A percentile compares a stretch with the other conserved stretches of the same genome.
Conservation (phyloP, 441 rosid species). For the Populus trichocarpa region DNA sequence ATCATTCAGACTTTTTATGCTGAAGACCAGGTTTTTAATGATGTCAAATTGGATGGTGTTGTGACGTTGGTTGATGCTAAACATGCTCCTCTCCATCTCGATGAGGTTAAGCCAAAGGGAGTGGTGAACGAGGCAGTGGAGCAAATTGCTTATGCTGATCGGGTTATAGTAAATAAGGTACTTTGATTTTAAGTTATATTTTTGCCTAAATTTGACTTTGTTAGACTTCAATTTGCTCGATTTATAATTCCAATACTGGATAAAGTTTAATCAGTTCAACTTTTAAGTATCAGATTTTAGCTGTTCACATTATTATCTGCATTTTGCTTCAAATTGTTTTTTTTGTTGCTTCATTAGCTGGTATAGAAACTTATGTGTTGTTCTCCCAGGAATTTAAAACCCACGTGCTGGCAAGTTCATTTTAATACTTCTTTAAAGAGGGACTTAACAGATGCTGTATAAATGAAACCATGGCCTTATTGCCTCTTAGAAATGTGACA, state of each 20-base stretch:
- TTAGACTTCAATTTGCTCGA: neutral
- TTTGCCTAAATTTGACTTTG: neutral
- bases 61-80: slow-evolving; percentile 96
- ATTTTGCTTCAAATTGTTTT: neutral
- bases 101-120: slow-evolving; percentile 86
- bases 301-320: neutral
- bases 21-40: slow-evolving; percentile 72
- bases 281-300: neutral
- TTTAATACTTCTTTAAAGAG: neutral
- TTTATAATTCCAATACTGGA: neutral
- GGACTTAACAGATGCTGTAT: neutral
- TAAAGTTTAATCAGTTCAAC: neutral
- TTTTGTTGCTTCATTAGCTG: neutral
- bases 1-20: slow-evolving; percentile 96
- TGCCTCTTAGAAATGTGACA: neutral
- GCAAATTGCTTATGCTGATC: slow-evolving; percentile 96
- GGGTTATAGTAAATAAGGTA: slow-evolving; percentile 91
- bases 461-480: neutral
- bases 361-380: neutral
- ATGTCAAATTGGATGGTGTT: slow-evolving; percentile 98
- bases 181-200: neutral
- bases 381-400: neutral
- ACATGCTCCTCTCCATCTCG: slow-evolving; percentile 75
- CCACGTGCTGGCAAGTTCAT: neutral
- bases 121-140: slow-evolving; percentile 94